Base-by-base conservation (phyloP, 768 basidiomycete species). In the Phanerodontia chrysosporium region DNA sequence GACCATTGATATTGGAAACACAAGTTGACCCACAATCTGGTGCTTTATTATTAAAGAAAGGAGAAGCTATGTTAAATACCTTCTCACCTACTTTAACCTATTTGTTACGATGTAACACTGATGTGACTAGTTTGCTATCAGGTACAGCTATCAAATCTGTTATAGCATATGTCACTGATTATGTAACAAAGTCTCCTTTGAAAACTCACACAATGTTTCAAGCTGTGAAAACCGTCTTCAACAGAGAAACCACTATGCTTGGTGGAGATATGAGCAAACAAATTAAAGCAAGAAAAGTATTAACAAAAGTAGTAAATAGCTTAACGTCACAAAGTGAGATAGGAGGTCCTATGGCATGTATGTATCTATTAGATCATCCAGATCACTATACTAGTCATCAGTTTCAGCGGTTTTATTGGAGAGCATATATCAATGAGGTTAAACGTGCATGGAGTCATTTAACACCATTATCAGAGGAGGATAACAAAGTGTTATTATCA, bases 171-270 rank as follows among this genome's bases (percentile, higher is more conserved):
- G 69, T 78, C 0, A 68, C 77, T 4, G 76, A 80, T 39, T 80
- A 80, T 62, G 69, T 80, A 0, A 78, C 75, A 0, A 80, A 80
- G 60, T 49, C 66, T 0, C 45, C 66, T 1, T 59, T 81, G n/a
- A 79, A 78, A 49, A 76, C 74, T 0, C 69, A 76, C 61, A 65
- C 66, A 12, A 67, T 76, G 32, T 77, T 79, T 66, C 64, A 75
- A 0, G 58, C 70, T 8, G 61, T 74, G 0, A 39, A 52, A 7
- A 55, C 44, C 13, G 60, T 72, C 12, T 70, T 73, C 61, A 24
- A 55, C 2, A 67, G 55, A 51, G 66, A 69, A 54, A 14, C 56
- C 22, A 64, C 71, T 18, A 57, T 72, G 36, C 25, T 70, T 7
- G 45, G 45, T 10, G 60, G 62, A 3, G 46, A 49, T 24, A 7